Percentiles rank a stretch among this genome's conserved stretches.
Conservation (phyloP, 1,139 yeast genomes). For the Ogataea hybrid region DNA sequence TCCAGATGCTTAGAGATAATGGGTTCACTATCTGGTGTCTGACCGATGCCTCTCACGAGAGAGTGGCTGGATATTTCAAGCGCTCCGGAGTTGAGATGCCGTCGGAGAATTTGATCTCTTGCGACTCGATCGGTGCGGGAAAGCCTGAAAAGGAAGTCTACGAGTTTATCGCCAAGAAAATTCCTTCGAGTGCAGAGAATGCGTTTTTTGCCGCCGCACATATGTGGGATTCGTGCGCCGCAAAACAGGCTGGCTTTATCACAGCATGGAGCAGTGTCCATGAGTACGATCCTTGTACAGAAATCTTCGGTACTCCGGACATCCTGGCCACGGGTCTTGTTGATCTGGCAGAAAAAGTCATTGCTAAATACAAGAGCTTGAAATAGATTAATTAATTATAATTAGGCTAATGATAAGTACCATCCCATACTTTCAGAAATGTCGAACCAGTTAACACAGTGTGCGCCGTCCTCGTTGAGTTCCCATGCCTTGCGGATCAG, state of each 20-base stretch:
- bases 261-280: conserved; percentile 30
- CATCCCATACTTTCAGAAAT: conserved; percentile 22
- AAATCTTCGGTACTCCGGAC: conserved; percentile 27
- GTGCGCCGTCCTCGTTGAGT: conserved; percentile 15
- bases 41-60: conserved; percentile 26
- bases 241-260: conserved; percentile 27
- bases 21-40: conserved; percentile 29
- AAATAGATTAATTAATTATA: conserved; percentile 1
- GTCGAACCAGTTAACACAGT: conserved; percentile 23
- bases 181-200: conserved; percentile 29
- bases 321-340: conserved; percentile 26
- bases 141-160: conserved; percentile 28
- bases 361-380: conserved; percentile 24
- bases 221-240: conserved; percentile 31
- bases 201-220: conserved; percentile 26
- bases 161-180: conserved; percentile 24
- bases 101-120: conserved; percentile 25
- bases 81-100: conserved; percentile 23
- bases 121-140: conserved; percentile 29
- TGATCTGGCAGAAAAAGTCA: conserved; percentile 26
- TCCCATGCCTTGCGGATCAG: conserved; percentile 19
- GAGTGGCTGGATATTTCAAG: conserved; percentile 26
- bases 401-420: conserved; percentile 19
- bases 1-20: conserved; percentile 22
- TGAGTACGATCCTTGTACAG: conserved; percentile 26